A percentile compares a stretch with the other conserved stretches of the same genome.
Conservation (phyloP, 805 yeast genomes). For the Candida nanaspora region DNA sequence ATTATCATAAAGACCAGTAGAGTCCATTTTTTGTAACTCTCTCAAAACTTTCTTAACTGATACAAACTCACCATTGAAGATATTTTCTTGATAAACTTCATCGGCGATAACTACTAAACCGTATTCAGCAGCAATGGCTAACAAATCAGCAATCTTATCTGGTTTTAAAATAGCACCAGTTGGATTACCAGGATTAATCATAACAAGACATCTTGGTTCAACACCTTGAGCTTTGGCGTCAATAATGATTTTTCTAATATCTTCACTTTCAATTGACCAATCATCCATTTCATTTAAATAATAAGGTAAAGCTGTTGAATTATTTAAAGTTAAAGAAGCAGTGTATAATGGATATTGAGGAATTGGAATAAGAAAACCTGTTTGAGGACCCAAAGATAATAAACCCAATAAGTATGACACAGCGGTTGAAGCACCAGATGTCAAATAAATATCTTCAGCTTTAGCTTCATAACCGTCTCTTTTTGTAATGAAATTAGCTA, state of each 20-base stretch:
- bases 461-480: conserved; percentile 73
- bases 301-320: conserved; percentile 80
- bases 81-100: conserved; percentile 95
- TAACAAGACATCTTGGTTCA: conserved; percentile 71
- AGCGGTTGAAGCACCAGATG: conserved; percentile 94
- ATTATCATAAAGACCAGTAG: conserved; percentile 48
- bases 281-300: conserved; percentile 69
- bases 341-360: conserved; percentile 98
- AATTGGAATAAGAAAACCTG: conserved; percentile 89
- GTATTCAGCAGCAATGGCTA: conserved; percentile 75
- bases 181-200: conserved; percentile 98
- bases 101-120: conserved; percentile 90
- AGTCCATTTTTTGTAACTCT: conserved; percentile 46
- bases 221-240: conserved; percentile 46
- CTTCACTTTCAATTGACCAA: conserved; percentile 78
- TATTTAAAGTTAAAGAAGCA: conserved; percentile 83
- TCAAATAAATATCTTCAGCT: conserved; percentile 71
- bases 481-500: conserved; percentile 69
- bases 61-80: conserved; percentile 73
- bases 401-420: conserved; percentile 74
- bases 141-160: conserved; percentile 61
- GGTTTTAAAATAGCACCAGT: conserved; percentile 78
- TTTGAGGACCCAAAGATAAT: conserved; percentile 54
- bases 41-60: conserved; percentile 79
- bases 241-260: conserved; percentile 48